Conservation (phyloP, 352 stramenopile species). For the Pythium graminicola region DNA sequence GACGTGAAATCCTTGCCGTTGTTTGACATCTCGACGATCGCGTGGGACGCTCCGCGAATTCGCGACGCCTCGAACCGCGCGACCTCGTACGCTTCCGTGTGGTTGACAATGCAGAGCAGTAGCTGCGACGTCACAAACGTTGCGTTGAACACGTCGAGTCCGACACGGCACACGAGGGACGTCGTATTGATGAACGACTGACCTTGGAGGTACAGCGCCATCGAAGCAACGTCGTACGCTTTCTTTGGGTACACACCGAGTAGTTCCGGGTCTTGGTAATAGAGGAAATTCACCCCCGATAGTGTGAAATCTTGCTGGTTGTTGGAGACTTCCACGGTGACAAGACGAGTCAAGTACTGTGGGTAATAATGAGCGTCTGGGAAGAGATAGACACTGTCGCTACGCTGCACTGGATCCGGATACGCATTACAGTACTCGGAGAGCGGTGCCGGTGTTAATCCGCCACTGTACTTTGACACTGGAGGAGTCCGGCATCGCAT, state of each 20-base stretch:
- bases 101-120: slow-evolving; percentile 83
- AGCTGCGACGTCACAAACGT: slow-evolving; percentile 85
- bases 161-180: slow-evolving; percentile 83
- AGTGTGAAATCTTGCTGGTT: slow-evolving; percentile 95
- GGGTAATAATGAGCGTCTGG: slow-evolving; percentile 82
- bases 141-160: slow-evolving; percentile 60
- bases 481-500: slow-evolving; percentile 82
- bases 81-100: slow-evolving; percentile 36
- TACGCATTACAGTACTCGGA: slow-evolving; percentile 64
- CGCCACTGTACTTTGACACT: slow-evolving; percentile 47
- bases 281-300: slow-evolving; percentile 89
- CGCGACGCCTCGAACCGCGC: slow-evolving; percentile 17
- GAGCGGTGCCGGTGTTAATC: slow-evolving; percentile 49
- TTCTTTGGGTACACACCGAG: slow-evolving; percentile 46
- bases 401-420: slow-evolving; percentile 39
- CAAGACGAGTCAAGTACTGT: slow-evolving; percentile 79
- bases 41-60: slow-evolving; percentile 14
- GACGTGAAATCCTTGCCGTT: slow-evolving; percentile 93
- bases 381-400: slow-evolving; percentile 71
- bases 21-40: slow-evolving; percentile 90
- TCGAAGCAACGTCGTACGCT: slow-evolving; percentile 36
- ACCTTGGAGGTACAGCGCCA: slow-evolving; percentile 66
- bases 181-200: slow-evolving; percentile 92
- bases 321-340: slow-evolving; percentile 92
- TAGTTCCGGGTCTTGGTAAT: slow-evolving; percentile 84